Evolutionary conservation across 2,329 filamentous ascomycete genomes (phyloP).

Genomic region (Exophiala dermatitidis): DNA sequence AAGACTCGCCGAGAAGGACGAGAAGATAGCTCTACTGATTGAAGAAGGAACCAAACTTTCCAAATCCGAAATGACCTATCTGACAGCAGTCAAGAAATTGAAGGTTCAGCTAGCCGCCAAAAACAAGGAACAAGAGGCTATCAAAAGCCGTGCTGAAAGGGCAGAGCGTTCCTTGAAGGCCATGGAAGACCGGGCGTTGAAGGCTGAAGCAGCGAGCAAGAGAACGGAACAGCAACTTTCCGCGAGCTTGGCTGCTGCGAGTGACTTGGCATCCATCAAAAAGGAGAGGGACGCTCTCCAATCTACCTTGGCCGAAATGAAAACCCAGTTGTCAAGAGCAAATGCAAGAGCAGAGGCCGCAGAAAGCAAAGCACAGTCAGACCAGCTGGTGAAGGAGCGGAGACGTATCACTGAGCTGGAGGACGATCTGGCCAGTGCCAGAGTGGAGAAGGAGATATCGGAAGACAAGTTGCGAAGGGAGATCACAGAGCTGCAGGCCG

Average conservation of each 20-base stretch:
- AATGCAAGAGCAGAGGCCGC: conserved; percentile 59
- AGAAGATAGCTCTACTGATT: conserved; percentile 81
- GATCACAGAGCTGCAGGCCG: conserved; percentile 64
- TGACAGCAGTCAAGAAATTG: conserved; percentile 75
- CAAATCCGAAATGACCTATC: conserved; percentile 75
- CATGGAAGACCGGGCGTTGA: conserved; percentile 51
- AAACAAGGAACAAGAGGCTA: conserved; percentile 44
- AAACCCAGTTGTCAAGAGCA: conserved; percentile 61
- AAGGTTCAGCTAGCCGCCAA: conserved; percentile 47
- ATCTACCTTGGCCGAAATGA: conserved; percentile 60
- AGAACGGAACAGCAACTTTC: conserved; percentile 50
- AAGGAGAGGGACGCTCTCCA: conserved; percentile 58
- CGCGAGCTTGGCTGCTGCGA: conserved; percentile 45
- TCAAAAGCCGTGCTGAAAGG: conserved; percentile 50
- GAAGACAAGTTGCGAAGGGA: conserved; percentile 64
- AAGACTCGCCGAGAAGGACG: conserved; percentile 80
- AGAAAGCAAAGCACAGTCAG: conserved; percentile 59
- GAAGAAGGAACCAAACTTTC: conserved; percentile 87
- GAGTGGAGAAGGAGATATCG: conserved; percentile 69
- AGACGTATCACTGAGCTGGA: conserved; percentile 49
- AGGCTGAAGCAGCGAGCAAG: conserved; percentile 54
- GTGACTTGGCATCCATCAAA: conserved; percentile 55
- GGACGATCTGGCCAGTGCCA: conserved; percentile 57
- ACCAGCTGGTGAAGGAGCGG: conserved; percentile 61
- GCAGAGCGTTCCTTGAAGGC: conserved; percentile 50